Evolutionary conservation across 2,329 filamentous ascomycete species (phyloP).

Genomic region (Rugonectria rugulosa): DNA sequence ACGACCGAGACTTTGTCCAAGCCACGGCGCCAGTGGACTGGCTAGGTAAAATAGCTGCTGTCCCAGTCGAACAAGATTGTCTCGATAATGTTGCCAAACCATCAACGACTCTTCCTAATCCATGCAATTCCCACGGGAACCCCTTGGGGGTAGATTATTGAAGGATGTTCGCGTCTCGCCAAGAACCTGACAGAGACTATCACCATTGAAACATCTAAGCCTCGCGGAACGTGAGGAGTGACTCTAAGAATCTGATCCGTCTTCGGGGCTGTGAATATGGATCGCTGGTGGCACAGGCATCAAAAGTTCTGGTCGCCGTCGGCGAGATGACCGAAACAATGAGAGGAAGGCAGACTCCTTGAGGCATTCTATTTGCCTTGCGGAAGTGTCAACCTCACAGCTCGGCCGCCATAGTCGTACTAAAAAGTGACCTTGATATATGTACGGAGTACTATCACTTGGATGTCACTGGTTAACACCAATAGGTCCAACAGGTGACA

Average conservation of each 20-base stretch:
- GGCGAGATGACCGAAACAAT: background rate
- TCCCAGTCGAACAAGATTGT: background rate
- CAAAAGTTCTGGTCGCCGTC: background rate
- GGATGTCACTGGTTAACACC: too few species aligned
- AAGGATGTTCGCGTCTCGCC: background rate
- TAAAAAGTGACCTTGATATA: too few species aligned
- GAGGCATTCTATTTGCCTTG: too few species aligned
- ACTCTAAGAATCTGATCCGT: constrained; percentile 1
- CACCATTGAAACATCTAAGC: constrained; percentile 8
- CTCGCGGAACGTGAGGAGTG: background rate
- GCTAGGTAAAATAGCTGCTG: background rate
- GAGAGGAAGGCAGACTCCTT: background rate
- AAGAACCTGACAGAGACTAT: background rate
- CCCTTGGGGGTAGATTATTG: background rate
- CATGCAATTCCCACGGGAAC: background rate
- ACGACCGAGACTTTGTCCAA: background rate
- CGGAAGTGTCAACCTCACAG: too few species aligned
- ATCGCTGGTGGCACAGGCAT: background rate
- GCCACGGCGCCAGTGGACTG: constrained; percentile 2
- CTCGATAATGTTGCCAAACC: background rate
- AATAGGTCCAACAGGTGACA: too few species aligned
- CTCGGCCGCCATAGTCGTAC: too few species aligned
- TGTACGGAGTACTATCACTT: too few species aligned
- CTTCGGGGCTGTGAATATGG: constrained; percentile 13
- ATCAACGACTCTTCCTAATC: background rate